phyloP scores from a whole-genome alignment of 768 basidiomycete genomes.

The Kwoniella sp. region DNA sequence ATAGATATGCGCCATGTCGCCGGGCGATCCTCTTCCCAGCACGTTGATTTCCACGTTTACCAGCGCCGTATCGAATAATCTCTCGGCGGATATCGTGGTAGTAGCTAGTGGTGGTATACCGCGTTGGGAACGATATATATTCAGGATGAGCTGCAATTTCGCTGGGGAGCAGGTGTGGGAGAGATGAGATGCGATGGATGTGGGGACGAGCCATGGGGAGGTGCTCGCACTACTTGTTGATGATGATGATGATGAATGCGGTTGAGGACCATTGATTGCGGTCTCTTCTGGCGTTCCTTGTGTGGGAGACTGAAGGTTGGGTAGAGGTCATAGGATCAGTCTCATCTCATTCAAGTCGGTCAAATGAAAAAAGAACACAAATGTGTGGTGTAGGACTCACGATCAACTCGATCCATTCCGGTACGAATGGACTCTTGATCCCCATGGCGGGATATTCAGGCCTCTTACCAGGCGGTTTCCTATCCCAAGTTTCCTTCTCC shows the following conservation, averaged over 20 bases:
- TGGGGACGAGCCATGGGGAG: constrained; percentile 68
- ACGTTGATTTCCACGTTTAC: constrained; percentile 68
- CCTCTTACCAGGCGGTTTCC: constrained; percentile 85
- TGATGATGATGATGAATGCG: neutral
- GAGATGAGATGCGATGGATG: constrained; percentile 57
- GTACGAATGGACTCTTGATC: constrained; percentile 71
- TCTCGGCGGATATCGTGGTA: constrained; percentile 56
- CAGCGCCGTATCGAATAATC: constrained; percentile 66
- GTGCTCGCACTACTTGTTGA: neutral
- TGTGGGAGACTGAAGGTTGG: neutral
- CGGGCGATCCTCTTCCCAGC: constrained; percentile 69
- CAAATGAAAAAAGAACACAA: no score
- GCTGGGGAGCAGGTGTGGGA: constrained; percentile 24
- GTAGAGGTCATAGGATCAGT: no score
- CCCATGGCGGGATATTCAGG: constrained; percentile 69
- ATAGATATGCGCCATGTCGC: constrained; percentile 75
- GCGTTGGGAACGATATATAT: constrained; percentile 65
- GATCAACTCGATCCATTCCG: constrained; percentile 65
- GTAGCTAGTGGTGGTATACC: constrained; percentile 58
- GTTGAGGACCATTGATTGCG: constrained; percentile 14
- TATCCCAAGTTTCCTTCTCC: constrained; percentile 68
- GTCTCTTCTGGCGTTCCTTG: constrained; percentile 55
- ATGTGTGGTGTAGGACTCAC: no score
- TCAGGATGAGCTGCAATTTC: constrained; percentile 59
- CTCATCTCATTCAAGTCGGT: no score